A percentile compares a stretch with the other conserved stretches of the same genome.
These are phyloP conservation scores for Alisma plantagoaquatica DNA, from an alignment of 106 monocot genomes.

Conservation along the genomic window DNA sequence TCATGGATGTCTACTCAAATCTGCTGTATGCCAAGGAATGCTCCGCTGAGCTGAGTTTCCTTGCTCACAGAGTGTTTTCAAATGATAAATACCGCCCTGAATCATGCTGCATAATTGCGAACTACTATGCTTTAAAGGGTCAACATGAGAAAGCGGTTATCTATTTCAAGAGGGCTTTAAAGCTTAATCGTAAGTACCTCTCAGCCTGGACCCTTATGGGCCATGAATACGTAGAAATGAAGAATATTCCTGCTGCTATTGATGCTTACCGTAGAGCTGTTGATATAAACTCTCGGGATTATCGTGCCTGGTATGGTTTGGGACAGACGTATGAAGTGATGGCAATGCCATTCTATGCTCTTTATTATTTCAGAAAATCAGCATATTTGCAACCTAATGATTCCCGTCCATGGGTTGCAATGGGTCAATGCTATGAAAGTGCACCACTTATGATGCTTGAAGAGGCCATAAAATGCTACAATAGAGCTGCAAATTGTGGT, in stretches of 20 bases:
- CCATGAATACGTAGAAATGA: conserved; percentile 99
- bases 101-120: conserved; percentile 93
- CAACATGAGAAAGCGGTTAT: conserved; percentile 95
- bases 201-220: conserved; percentile 98
- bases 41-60: conserved; percentile 63
- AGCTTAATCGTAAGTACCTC: conserved; percentile 77
- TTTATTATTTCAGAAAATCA: conserved; percentile 79
- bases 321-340: conserved; percentile 98
- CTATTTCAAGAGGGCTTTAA: conserved; percentile 87
- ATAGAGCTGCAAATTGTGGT: conserved; percentile 48
- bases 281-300: conserved; percentile 91
- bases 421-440: conserved; percentile 97
- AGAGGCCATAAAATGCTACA: conserved; percentile 91
- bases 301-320: conserved; percentile 95
- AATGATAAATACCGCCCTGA: conserved; percentile 94
- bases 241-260: conserved; percentile 97
- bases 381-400: conserved; percentile 84
- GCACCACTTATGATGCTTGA: conserved; percentile 77
- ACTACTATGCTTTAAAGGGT: conserved; percentile 94
- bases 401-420: conserved; percentile 79
- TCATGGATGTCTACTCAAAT: conserved; percentile 96
- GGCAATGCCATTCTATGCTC: conserved; percentile 90
- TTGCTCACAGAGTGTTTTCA: conserved; percentile 92
- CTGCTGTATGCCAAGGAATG: conserved; percentile 91
- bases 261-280: conserved; percentile 89